Conservation (phyloP, 805 yeast species). For the Pichia heedii region DNA sequence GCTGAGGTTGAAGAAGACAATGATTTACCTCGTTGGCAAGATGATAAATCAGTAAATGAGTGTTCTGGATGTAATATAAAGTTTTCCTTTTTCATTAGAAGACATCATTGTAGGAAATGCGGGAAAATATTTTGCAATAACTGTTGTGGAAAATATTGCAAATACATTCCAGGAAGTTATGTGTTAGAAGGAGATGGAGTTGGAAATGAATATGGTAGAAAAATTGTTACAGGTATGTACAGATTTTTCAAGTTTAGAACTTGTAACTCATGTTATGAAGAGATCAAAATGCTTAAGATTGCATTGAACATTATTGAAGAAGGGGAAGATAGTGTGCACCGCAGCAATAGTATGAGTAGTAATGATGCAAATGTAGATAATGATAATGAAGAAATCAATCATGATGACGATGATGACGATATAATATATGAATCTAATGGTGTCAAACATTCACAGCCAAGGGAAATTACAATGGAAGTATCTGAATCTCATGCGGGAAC, state of each 20-base stretch:
- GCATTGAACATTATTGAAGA: constrained; percentile 27
- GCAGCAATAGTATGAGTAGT: not conserved
- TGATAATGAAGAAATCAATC: not conserved
- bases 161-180: constrained; percentile 50
- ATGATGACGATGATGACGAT: not conserved
- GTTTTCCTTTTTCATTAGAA: constrained; percentile 56
- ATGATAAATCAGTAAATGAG: constrained; percentile 41
- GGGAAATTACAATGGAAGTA: constrained; percentile 10
- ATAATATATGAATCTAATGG: not conserved
- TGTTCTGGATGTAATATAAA: constrained; percentile 48
- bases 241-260: constrained; percentile 59
- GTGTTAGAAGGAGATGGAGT: constrained; percentile 36
- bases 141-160: constrained; percentile 48
- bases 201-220: constrained; percentile 9
- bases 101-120: constrained; percentile 80
- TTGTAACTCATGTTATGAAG: constrained; percentile 64
- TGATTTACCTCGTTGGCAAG: constrained; percentile 42
- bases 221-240: constrained; percentile 13
- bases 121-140: constrained; percentile 69
- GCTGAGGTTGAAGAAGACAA: too few relatives aligned
- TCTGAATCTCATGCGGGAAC: not conserved
- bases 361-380: not conserved
- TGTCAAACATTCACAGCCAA: constrained; percentile 9
- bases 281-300: constrained; percentile 40
- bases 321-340: not conserved